Evolutionary conservation across 257 asterid species (phyloP), one percentile per base, ranked within the genome.

Genomic region (Misopates orontium): DNA sequence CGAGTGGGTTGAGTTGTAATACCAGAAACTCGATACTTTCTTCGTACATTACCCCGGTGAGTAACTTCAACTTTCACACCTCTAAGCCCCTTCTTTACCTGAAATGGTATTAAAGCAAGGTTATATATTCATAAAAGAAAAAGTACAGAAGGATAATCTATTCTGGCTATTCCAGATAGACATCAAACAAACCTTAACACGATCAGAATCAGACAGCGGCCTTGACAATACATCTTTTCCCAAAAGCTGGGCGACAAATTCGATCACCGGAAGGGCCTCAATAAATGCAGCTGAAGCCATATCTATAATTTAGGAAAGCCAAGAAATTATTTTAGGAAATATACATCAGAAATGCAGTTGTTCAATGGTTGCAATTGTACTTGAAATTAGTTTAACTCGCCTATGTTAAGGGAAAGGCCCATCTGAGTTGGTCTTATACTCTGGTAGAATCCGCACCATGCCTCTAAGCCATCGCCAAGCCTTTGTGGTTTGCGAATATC

Each of bases 21-120:
- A 62, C 99, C 98, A 50, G 95, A 85, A 72, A 95, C 98, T 51
- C 99, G 80, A 76, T 95, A 95, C 67, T 95, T 95, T 71, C 99
- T 82, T 39, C 99, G 83, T 11, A 95, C 96, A 50, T 81, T 95
- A 24, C 91, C 94, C 70, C 99, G 75, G 75, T 95, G 99, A 67
- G 98, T 95, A 70, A 95, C 99, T 84, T 95, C 99, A 5, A 95
- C 99, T 81, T 95, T 95, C 50, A 94, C 96, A 58, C 98, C 99
- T 83, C 99, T 80, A 57, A 95, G 95, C 40, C 93, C 95, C 84
- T 88, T 95, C 77, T 95, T 95, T 32, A 95, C 90, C 99, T 94
- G 87, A 70, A 78, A 53, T n/a, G 2, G 23, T 25, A 12, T 18
- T 4, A 71, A 52, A 28, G 36, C n/a, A n/a, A 5, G 36, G 18